Evolutionary conservation across 495 filamentous ascomycete species (phyloP).

Genomic region (Penicillium subrubescens): DNA sequence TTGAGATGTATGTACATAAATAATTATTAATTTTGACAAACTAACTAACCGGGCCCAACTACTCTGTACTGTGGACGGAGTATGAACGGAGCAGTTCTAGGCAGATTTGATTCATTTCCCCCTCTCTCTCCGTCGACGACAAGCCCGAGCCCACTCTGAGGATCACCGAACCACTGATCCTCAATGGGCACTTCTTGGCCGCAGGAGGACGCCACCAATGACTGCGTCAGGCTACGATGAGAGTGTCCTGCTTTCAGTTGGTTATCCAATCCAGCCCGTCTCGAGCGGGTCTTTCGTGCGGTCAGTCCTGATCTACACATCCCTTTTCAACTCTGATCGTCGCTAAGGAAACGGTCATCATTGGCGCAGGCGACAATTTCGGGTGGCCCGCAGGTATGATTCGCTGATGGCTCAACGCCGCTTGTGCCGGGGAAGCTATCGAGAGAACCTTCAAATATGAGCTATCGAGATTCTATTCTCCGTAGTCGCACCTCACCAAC

Average conservation of each 20-base stretch:
- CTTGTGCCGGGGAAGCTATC: not conserved
- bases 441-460: not conserved
- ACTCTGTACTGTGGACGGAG: too few relatives aligned
- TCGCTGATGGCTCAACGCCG: not conserved
- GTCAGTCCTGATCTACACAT: slow-evolving; percentile 14
- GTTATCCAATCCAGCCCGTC: slow-evolving; percentile 3
- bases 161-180: slow-evolving; percentile 7
- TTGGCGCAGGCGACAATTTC: not conserved
- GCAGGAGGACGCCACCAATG: not conserved
- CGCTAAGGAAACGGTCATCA: not conserved
- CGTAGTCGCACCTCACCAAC: not conserved
- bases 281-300: slow-evolving; percentile 1
- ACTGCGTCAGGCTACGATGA: slow-evolving; percentile 1
- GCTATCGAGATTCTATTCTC: not conserved
- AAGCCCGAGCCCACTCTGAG: not conserved
- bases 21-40: not conserved
- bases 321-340: slow-evolving; percentile 5
- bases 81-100: not conserved
- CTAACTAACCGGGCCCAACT: not conserved
- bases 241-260: slow-evolving; percentile 3
- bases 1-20: too few relatives aligned
- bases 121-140: not conserved
- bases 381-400: slow-evolving; percentile 1
- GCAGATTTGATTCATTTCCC: slow-evolving; percentile 1
- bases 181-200: slow-evolving; percentile 9